Evolutionary conservation across 2,329 filamentous ascomycete genomes (phyloP).

Genomic region (Uncinocarpus reesii): DNA sequence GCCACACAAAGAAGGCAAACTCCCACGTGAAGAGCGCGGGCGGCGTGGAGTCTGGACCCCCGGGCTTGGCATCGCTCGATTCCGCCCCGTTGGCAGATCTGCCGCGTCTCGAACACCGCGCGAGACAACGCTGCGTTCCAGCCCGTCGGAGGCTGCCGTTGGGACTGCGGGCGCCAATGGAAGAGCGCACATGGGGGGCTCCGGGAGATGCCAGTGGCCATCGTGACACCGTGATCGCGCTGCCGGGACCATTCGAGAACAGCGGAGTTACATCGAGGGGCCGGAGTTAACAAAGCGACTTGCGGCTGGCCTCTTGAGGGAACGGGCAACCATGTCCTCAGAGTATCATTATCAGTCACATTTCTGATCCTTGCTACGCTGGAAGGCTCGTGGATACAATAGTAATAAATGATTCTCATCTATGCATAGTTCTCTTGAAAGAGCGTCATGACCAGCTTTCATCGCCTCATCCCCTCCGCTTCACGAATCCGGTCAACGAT

Average conservation of each 20-base stretch:
- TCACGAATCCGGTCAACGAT: conserved; percentile 41
- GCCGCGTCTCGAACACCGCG: background rate
- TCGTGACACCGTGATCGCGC: background rate
- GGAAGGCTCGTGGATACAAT: too few relatives aligned
- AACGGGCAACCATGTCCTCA: too few relatives aligned
- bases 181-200: background rate
- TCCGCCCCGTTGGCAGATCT: conserved; percentile 1
- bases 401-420: background rate
- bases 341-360: too few relatives aligned
- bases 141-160: background rate
- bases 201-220: background rate
- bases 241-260: too few relatives aligned
- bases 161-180: background rate
- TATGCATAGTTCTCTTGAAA: conserved; percentile 1
- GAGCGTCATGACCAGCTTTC: background rate
- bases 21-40: conserved; percentile 8
- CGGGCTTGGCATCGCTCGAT: conserved; percentile 1
- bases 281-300: too few relatives aligned
- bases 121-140: background rate
- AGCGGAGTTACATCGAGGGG: too few relatives aligned
- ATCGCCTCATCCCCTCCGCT: conserved; percentile 11
- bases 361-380: too few relatives aligned
- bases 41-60: conserved; percentile 3
- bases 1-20: conserved; percentile 10
- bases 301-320: too few relatives aligned